Evolutionary conservation across 371 early-diverging fungal genomes (phyloP).

Genomic region (Lichtheimia ramosa): DNA sequence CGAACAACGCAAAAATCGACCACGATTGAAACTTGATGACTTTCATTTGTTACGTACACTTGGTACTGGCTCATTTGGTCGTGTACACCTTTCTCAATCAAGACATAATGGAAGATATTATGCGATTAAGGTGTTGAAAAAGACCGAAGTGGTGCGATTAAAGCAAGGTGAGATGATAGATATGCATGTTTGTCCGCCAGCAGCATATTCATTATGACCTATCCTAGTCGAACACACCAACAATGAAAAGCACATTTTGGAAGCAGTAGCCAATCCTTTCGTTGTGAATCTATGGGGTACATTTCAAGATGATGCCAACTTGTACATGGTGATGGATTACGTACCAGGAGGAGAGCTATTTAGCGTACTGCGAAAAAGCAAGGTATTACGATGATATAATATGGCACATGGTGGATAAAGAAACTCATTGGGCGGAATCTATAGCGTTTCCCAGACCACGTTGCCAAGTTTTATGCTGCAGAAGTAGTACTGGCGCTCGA

Average conservation of each 20-base stretch:
- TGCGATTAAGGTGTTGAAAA: constrained; percentile 97
- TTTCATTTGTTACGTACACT: constrained; percentile 77
- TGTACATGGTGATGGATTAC: constrained; percentile 98
- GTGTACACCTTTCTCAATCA: constrained; percentile 90
- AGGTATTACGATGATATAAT: constrained; percentile 31
- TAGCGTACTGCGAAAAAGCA: constrained; percentile 70
- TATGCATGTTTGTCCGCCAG: not conserved
- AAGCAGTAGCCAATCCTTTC: constrained; percentile 87
- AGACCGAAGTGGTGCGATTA: constrained; percentile 89
- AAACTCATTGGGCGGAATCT: constrained; percentile 8
- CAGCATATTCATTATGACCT: too few relatives aligned
- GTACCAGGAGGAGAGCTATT: constrained; percentile 96
- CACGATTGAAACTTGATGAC: constrained; percentile 65
- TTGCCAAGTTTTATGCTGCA: constrained; percentile 82
- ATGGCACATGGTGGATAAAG: not conserved
- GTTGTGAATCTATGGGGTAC: constrained; percentile 88
- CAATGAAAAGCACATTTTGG: constrained; percentile 94
- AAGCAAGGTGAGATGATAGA: constrained; percentile 64
- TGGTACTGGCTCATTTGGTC: constrained; percentile 99
- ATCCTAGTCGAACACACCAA: constrained; percentile 91
- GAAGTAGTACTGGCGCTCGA: constrained; percentile 78
- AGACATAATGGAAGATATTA: constrained; percentile 78
- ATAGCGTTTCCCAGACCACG: constrained; percentile 84
- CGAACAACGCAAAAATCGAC: constrained; percentile 36
- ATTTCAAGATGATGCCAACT: constrained; percentile 84